Evolutionary conservation across 768 basidiomycete species (phyloP), one percentile per base, ranked within the genome.

Genomic region (Mycena maculata): DNA sequence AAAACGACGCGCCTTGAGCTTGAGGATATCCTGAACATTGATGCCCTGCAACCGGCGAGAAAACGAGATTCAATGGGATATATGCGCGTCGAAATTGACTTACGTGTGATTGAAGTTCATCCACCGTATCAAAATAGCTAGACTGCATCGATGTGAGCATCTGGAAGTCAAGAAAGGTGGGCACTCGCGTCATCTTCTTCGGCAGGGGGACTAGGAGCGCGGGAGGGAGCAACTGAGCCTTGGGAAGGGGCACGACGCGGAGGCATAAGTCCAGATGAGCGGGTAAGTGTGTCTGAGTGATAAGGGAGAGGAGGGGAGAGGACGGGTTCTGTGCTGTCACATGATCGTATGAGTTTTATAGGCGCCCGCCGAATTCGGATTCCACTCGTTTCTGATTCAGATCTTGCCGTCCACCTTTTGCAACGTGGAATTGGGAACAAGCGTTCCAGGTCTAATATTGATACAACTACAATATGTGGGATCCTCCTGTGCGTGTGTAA

Each of bases 21-120:
- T 98, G 55, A 92, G 77, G 62, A 98, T 98, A 76, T 98, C 96
- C 82, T 97, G 95, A 28, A 95, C 90, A 70, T 96, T 97, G 77
- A 97, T 96, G 16, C 96, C 95, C 95, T 97, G 71, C 10, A 42
- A 28, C 59, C 36, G 48, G 48, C 49, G 55, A 56, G 42, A 65
- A 47, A 39, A 69, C 33, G 56, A 48, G 23, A 18, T 49, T 38
- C 22, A 45, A 50, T 56, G 31, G 56, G 22, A 74, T 73, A 71
- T 65, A 71, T 68, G 55, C 41, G 41, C 28, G 50, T 33, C 49
- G 60, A 60, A 45, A 62, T 12, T 30, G 27, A 30, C 85, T 31
- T 72, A 91, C 93, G 75, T 94, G 91, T 70, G 92, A 90, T 73
- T 94, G 93, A 16, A 94, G 88, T 69, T 94, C 93, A 71, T 94